Conservation (phyloP, 768 basidiomycete genomes). For the Leucosporidium scottii region DNA sequence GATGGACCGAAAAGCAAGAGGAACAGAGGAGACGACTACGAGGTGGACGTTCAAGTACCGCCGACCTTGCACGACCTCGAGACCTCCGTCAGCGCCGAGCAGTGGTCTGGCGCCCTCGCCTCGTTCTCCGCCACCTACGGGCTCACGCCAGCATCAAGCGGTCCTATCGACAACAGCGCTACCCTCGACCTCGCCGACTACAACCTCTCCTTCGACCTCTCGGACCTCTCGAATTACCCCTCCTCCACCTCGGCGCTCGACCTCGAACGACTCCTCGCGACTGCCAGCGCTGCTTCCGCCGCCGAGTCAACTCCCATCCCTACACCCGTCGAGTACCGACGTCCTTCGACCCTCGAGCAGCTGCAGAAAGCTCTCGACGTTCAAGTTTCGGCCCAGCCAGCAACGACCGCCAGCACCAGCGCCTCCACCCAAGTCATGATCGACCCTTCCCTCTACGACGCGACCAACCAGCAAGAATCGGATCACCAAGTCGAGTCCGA, state of each 20-base stretch:
- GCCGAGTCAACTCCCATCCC: background rate
- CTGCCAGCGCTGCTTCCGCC: slow-evolving; percentile 3
- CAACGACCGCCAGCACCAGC: background rate
- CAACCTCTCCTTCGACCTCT: slow-evolving; percentile 16
- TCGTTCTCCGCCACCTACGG: no score
- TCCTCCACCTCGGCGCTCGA: slow-evolving; percentile 11
- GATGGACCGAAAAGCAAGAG: no score
- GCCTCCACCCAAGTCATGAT: background rate
- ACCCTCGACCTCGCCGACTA: slow-evolving; percentile 5
- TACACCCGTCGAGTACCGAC: background rate
- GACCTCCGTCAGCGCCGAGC: no score
- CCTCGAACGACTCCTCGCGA: slow-evolving; percentile 4
- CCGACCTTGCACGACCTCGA: no score
- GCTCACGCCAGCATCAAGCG: no score
- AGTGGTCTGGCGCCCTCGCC: no score
- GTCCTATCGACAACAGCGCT: background rate
- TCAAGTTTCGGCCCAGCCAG: background rate
- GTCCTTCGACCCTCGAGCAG: background rate
- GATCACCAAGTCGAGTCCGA: background rate
- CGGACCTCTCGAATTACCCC: background rate
- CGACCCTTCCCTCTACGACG: slow-evolving; percentile 10
- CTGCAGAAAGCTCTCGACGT: background rate
- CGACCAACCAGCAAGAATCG: background rate
- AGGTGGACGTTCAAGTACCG: no score
- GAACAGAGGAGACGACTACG: no score